phyloP scores from a whole-genome alignment of 352 stramenopile species.

The Globisporangium carolinianum region DNA sequence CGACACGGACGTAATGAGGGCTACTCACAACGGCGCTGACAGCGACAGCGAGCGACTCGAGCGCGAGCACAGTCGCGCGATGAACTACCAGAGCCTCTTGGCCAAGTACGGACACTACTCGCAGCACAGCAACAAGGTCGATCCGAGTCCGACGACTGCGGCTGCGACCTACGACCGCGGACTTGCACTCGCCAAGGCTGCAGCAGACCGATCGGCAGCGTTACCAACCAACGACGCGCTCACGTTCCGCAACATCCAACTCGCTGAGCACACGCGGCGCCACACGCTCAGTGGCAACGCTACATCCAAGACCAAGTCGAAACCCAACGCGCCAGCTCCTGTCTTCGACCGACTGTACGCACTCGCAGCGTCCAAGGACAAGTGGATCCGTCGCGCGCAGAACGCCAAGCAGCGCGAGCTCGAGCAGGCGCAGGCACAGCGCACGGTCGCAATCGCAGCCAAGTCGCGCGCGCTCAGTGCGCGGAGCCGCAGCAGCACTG shows the following conservation, averaged over 20 bases:
- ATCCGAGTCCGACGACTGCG: conserved; percentile 20
- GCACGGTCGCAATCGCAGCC: conserved; percentile 44
- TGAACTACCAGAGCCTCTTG: conserved; percentile 66
- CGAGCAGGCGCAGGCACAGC: conserved; percentile 31
- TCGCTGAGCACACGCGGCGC: conserved; percentile 21
- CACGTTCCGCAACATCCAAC: conserved; percentile 29
- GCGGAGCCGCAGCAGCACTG: conserved; percentile 28
- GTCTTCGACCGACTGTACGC: conserved; percentile 66
- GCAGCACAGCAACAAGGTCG: conserved; percentile 55
- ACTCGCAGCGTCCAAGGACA: conserved; percentile 59
- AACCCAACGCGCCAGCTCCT: conserved; percentile 11
- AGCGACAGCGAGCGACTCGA: conserved; percentile 12
- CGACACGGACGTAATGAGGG: background rate
- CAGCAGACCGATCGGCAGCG: no score
- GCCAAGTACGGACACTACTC: conserved; percentile 73
- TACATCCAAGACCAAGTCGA: conserved; percentile 19
- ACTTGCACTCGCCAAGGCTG: no score
- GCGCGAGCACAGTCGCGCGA: conserved; percentile 49
- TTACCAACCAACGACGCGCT: conserved; percentile 11
- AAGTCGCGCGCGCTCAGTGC: conserved; percentile 59
- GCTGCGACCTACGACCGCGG: background rate
- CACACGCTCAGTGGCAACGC: conserved; percentile 6
- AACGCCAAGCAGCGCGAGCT: conserved; percentile 59
- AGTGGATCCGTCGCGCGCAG: conserved; percentile 66
- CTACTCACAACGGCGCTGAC: background rate